Conservation (phyloP, 257 asterid species). For the Salvia splendens region DNA sequence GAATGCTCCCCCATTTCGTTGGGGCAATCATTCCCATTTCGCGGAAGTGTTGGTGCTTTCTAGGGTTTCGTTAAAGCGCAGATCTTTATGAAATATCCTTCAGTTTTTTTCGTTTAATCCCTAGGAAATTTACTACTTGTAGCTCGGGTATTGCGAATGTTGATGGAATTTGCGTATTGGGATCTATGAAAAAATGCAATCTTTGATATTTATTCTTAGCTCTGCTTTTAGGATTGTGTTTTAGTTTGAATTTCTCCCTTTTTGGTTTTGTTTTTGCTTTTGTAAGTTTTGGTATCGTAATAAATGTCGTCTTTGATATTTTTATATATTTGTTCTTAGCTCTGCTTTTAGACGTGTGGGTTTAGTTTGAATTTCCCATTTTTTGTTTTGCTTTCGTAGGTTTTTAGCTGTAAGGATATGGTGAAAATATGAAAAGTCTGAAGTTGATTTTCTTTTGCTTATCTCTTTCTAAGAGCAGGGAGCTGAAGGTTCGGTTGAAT, state of each 20-base stretch:
- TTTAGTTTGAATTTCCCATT: constrained; percentile 17
- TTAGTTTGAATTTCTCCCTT: constrained; percentile 13
- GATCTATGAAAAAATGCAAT: constrained; percentile 37
- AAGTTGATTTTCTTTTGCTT: constrained; percentile 5
- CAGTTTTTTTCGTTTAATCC: constrained; percentile 37
- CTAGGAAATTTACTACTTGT: constrained; percentile 17
- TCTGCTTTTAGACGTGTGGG: constrained; percentile 22
- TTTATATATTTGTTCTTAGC: not conserved
- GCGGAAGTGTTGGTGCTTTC: constrained; percentile 32
- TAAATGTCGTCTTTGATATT: not conserved
- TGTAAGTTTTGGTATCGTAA: constrained; percentile 13
- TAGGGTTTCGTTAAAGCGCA: constrained; percentile 55
- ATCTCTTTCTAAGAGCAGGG: constrained; percentile 14
- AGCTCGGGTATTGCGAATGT: constrained; percentile 25
- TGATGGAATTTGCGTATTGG: constrained; percentile 27
- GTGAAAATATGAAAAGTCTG: constrained; percentile 9
- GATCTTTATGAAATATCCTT: constrained; percentile 43
- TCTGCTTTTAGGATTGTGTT: constrained; percentile 24
- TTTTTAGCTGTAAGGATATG: constrained; percentile 13
- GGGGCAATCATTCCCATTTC: constrained; percentile 36
- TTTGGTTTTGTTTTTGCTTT: not conserved
- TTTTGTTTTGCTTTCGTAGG: constrained; percentile 15
- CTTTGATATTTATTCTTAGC: constrained; percentile 10
- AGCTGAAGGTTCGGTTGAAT: constrained; percentile 23
- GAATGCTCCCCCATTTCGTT: constrained; percentile 12